These are phyloP conservation scores for Ambrosia trifida DNA, from an alignment of 129 eudicot species.

Conservation along the genomic window DNA sequence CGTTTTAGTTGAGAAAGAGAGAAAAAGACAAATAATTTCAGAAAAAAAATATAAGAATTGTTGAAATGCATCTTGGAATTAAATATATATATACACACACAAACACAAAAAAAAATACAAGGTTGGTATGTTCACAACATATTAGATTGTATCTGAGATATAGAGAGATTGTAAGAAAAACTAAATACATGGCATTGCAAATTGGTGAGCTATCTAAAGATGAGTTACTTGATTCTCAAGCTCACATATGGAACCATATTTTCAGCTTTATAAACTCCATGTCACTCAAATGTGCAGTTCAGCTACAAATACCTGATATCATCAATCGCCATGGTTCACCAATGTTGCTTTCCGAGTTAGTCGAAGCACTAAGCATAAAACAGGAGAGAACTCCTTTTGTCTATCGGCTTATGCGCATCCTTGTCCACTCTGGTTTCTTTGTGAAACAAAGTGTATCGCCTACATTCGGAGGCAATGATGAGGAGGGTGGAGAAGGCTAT, in stretches of 20 bases:
- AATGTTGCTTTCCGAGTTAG: not conserved
- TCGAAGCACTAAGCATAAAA: not conserved
- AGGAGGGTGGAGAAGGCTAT: slow-evolving; percentile 3
- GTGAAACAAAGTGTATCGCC: not conserved
- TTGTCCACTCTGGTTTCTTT: slow-evolving; percentile 7
- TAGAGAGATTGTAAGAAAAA: not conserved
- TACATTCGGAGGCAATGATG: not conserved
- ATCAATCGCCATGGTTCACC: slow-evolving; percentile 3
- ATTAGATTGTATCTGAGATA: not conserved
- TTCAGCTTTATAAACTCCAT: not conserved
- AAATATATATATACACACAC: no score
- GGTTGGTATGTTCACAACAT: not conserved
- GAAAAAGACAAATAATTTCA: no score
- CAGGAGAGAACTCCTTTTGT: not conserved
- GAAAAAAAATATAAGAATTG: no score
- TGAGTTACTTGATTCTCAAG: slow-evolving; percentile 4
- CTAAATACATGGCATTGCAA: slow-evolving; percentile 1
- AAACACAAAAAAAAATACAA: no score
- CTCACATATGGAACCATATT: slow-evolving; percentile 9
- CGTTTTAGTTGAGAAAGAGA: no score
- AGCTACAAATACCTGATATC: slow-evolving; percentile 1
- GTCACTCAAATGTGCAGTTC: slow-evolving; percentile 7
- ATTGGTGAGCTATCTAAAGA: slow-evolving; percentile 1
- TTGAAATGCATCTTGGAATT: no score
- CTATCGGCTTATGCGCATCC: not conserved